A percentile compares a stretch with the other conserved stretches of the same genome.
These are phyloP conservation scores for Sporobolomyces phaffii DNA, from an alignment of 768 basidiomycete genomes.

Conservation along the genomic window DNA sequence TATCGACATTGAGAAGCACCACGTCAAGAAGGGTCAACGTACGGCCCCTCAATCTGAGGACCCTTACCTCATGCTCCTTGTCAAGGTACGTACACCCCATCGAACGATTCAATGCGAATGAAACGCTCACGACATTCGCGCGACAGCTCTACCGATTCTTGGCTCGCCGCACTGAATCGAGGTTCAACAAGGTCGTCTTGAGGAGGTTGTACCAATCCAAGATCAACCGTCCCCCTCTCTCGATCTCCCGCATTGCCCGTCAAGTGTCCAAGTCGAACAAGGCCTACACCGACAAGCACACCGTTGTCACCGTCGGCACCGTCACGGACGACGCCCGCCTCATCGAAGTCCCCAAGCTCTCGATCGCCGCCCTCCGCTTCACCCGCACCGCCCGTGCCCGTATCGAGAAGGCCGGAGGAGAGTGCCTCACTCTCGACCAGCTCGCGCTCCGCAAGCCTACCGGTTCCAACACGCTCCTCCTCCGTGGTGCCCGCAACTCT, in stretches of 20 bases:
- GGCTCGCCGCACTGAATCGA: constrained; percentile 88
- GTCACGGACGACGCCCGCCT: constrained; percentile 94
- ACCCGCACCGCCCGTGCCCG: constrained; percentile 86
- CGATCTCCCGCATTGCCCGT: constrained; percentile 78
- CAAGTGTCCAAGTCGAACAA: constrained; percentile 48
- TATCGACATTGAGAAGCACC: constrained; percentile 67
- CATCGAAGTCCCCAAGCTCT: constrained; percentile 74
- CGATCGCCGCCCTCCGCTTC: constrained; percentile 91
- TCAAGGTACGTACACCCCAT: constrained; percentile 64
- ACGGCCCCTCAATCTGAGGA: constrained; percentile 98
- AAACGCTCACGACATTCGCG: not conserved
- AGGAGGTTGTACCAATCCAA: constrained; percentile 95
- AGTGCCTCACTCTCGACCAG: constrained; percentile 90
- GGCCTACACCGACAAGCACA: constrained; percentile 59
- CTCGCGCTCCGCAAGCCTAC: constrained; percentile 90
- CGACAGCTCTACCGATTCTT: constrained; percentile 94
- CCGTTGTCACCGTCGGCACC: constrained; percentile 81
- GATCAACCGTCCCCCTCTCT: constrained; percentile 92
- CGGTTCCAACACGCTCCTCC: constrained; percentile 86
- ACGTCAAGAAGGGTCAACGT: constrained; percentile 96
- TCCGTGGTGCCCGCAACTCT: constrained; percentile 85
- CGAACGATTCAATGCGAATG: too few species aligned
- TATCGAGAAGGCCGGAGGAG: constrained; percentile 91
- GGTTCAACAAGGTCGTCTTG: constrained; percentile 96
- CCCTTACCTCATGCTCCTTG: constrained; percentile 93